Percentiles rank a stretch among this genome's conserved stretches.
phyloP scores from a whole-genome alignment of 2,329 filamentous ascomycete genomes.

The Aulographum hederae region DNA sequence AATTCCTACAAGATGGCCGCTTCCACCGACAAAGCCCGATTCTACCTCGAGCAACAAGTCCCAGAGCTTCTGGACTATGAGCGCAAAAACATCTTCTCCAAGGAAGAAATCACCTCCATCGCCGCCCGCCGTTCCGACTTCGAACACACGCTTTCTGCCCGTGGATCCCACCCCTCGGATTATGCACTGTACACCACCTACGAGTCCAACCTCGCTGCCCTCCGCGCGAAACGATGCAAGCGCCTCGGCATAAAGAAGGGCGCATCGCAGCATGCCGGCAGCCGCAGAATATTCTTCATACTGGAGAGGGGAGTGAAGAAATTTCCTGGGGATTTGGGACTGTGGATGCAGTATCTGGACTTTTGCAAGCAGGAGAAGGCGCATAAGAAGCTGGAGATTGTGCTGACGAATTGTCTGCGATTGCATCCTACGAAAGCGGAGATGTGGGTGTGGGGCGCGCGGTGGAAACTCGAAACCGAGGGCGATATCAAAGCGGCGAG shows the following conservation, averaged over 20 bases:
- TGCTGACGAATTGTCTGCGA: slow-evolving; percentile 52
- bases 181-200: slow-evolving; percentile 70
- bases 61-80: slow-evolving; percentile 86
- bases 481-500: slow-evolving; percentile 78
- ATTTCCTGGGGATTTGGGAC: slow-evolving; percentile 59
- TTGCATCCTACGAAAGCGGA: slow-evolving; percentile 71
- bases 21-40: slow-evolving; percentile 84
- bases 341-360: slow-evolving; percentile 84
- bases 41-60: slow-evolving; percentile 81
- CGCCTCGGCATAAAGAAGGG: slow-evolving; percentile 57
- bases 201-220: slow-evolving; percentile 48
- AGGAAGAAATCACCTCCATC: slow-evolving; percentile 82
- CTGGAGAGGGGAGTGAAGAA: slow-evolving; percentile 73
- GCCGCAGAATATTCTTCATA: slow-evolving; percentile 73
- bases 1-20: slow-evolving; percentile 62
- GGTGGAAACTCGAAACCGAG: slow-evolving; percentile 56
- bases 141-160: slow-evolving; percentile 76
- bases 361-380: slow-evolving; percentile 54
- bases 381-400: slow-evolving; percentile 39
- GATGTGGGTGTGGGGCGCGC: slow-evolving; percentile 72
- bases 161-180: slow-evolving; percentile 55
- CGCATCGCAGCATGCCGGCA: slow-evolving; percentile 51
- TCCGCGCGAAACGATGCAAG: slow-evolving; percentile 68
- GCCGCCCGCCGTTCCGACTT: slow-evolving; percentile 82
- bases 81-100: slow-evolving; percentile 72